phyloP scores from a whole-genome alignment of 345 rosid species.

The Lepidium africanum region DNA sequence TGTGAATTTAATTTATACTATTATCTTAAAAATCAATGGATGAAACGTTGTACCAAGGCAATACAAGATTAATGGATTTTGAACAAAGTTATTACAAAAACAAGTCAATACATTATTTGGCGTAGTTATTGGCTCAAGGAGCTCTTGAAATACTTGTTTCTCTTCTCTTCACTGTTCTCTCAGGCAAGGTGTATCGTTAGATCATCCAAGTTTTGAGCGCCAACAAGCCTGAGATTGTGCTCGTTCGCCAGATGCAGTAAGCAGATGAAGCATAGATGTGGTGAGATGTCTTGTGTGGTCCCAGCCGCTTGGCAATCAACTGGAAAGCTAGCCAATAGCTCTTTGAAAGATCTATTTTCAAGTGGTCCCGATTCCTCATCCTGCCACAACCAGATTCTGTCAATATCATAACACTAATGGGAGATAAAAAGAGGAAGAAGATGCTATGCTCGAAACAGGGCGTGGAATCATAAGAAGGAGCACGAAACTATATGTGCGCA shows the following conservation, averaged over 20 bases:
- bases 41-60: conserved; percentile 3
- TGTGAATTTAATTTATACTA: conserved; percentile 1
- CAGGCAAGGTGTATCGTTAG: conserved; percentile 39
- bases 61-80: conserved; percentile 5
- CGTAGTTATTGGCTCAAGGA: neutral
- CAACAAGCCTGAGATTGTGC: conserved; percentile 61
- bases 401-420: neutral
- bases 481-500: neutral
- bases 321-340: conserved; percentile 64
- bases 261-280: conserved; percentile 93
- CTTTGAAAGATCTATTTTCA: conserved; percentile 54
- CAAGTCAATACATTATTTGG: neutral
- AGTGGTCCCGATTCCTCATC: conserved; percentile 31
- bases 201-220: conserved; percentile 53
- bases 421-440: neutral
- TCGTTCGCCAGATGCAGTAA: conserved; percentile 87
- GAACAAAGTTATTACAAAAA: conserved; percentile 3
- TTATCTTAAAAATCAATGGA: neutral
- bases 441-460: neutral
- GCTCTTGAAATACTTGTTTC: neutral
- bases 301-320: conserved; percentile 67
- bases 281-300: conserved; percentile 57
- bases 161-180: neutral
- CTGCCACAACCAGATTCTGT: conserved; percentile 15
- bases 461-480: neutral